Evolutionary conservation across 176 grass and related monocot species (phyloP).

Genomic region (Aegilops umbellulata): DNA sequence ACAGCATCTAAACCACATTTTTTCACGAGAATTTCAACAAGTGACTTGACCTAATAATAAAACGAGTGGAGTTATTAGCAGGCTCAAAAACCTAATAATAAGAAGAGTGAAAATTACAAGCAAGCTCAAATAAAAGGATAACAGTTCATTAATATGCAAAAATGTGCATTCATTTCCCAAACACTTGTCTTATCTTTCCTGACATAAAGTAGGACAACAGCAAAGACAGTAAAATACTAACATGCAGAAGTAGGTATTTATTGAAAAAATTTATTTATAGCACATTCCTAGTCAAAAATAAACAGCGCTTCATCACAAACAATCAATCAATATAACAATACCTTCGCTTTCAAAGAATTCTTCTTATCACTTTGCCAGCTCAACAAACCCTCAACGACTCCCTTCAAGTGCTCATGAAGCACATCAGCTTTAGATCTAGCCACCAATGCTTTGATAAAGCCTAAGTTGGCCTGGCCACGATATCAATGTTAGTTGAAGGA

Average conservation of each 20-base stretch:
- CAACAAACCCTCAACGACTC: conserved; percentile 71
- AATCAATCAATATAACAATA: conserved; percentile 4
- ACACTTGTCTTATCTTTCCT: background rate
- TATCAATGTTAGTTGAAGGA: conserved; percentile 17
- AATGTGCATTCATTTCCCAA: background rate
- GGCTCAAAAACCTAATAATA: conserved; percentile 38
- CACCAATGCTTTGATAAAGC: conserved; percentile 89
- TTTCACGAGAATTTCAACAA: conserved; percentile 87
- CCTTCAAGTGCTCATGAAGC: conserved; percentile 69
- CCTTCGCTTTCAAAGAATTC: conserved; percentile 94
- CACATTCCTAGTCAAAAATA: background rate
- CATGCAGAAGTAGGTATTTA: background rate
- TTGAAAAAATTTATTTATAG: background rate
- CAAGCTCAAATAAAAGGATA: background rate
- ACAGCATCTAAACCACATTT: conserved; percentile 98
- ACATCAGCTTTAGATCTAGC: conserved; percentile 84
- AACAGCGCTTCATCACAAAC: conserved; percentile 17
- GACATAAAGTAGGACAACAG: background rate
- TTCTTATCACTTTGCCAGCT: conserved; percentile 75
- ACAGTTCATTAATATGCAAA: background rate
- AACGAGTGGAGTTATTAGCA: background rate
- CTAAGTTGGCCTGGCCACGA: conserved; percentile 77
- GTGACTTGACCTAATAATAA: conserved; percentile 71
- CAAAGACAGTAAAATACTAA: background rate
- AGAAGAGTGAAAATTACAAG: background rate